Evolutionary conservation across 2,329 filamentous ascomycete genomes (phyloP).

Genomic region (Phyllosticta citrichinensis): DNA sequence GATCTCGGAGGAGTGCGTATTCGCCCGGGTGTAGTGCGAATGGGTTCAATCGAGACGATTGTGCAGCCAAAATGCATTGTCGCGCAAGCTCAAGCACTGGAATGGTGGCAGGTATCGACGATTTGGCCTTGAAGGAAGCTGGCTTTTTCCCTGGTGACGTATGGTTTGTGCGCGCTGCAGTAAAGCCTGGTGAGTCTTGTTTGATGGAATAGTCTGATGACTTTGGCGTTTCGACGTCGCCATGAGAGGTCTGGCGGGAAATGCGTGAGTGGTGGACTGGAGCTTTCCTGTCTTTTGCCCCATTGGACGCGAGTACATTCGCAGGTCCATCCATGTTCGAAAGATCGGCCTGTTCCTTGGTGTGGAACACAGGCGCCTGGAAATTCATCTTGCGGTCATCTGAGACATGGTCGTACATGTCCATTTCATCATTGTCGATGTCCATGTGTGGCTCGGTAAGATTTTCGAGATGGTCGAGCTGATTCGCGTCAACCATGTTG

Average conservation of each 20-base stretch:
- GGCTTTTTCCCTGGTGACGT: conserved; percentile 40
- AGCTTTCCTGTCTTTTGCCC: not conserved
- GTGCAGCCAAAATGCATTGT: conserved; percentile 82
- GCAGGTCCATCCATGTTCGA: not conserved
- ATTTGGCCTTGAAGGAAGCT: conserved; percentile 46
- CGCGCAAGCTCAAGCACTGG: conserved; percentile 71
- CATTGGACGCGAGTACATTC: not conserved
- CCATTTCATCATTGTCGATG: not conserved
- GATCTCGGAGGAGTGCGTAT: conserved; percentile 66
- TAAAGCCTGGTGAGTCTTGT: conserved; percentile 7
- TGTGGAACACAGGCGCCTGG: not conserved
- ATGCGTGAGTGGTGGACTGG: not conserved
- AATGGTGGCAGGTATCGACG: conserved; percentile 72
- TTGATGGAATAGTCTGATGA: conserved; percentile 3
- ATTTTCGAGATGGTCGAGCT: not conserved
- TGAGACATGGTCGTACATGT: conserved; percentile 12
- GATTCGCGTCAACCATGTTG: not conserved
- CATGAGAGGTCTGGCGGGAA: not conserved
- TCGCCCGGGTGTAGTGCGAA: conserved; percentile 81
- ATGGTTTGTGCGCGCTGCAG: conserved; percentile 2
- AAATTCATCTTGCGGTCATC: conserved; percentile 6
- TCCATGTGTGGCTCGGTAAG: not conserved
- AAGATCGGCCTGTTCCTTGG: not conserved
- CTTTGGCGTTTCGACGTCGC: not conserved
- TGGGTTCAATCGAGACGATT: conserved; percentile 80